Evolutionary conservation across 192 early-diverging fungal species (phyloP), one percentile per base, ranked within the genome.

Genomic region (Coemansia sp.): DNA sequence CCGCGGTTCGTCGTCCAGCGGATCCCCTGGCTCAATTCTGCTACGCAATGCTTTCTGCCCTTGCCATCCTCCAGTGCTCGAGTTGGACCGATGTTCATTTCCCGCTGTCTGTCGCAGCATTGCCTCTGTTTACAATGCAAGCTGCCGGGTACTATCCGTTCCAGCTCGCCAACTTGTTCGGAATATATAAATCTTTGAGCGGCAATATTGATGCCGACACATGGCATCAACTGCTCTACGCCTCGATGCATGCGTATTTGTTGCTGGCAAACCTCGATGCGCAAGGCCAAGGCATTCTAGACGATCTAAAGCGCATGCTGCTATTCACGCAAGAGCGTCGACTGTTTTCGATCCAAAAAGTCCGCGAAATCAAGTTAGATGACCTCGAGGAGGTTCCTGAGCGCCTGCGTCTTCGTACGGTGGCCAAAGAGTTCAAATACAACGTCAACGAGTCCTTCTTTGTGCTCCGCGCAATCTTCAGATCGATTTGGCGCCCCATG

Each of bases 391-490:
- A 44, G 44, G 45, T 71, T 34, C 51, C 62, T 2, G 39, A 58
- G 20, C 51, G 39, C 12, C 20, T 60, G 24, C 43, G 46, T 20
- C 44, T 70, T 18, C n/a, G 39, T 8, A 30, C 26, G 16, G 52
- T 67, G 2, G 49, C 56, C 34, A 34, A 41, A 10, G 63, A 65
- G 4, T 69, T 81, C 34, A 58, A 30, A 39, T 81, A 81, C 60
- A 46, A 81, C 51, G 55, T 64, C 23, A 67, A 67, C 41, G 73
- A 81, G 55, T 45, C 35, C 3, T 43, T 75, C 12, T 81, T 81
- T 64, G 53, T 81, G 6, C 16, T 81, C 9, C 69, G 70, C 3
- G 78, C 73, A 15, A 67, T 81, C n/a, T 34, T 71, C 21, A 63
- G 70, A 4, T 57, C 66, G 66, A 61, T 66, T 9, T 81, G 73